Conservation (phyloP, 2,329 filamentous ascomycete species). For the Curvularia lunata region DNA sequence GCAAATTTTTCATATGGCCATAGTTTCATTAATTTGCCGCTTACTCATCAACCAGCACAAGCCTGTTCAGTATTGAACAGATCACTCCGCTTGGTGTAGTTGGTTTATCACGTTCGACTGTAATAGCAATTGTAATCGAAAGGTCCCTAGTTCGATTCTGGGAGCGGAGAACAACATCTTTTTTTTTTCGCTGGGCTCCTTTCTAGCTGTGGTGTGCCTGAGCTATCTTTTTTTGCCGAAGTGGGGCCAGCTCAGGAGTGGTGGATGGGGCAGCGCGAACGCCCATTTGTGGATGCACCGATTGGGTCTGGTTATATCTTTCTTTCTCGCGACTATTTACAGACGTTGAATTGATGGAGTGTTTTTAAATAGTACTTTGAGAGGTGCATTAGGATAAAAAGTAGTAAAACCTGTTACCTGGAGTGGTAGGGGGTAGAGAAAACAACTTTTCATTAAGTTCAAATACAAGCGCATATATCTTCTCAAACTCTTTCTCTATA, state of each 20-base stretch:
- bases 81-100: constrained; percentile 41
- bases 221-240: background rate
- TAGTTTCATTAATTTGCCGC: background rate
- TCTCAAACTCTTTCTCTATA: too few relatives aligned
- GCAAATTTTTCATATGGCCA: too few relatives aligned
- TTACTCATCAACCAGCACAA: constrained; percentile 4
- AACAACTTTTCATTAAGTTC: too few relatives aligned
- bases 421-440: too few relatives aligned
- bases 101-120: constrained; percentile 49
- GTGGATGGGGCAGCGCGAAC: background rate
- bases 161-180: constrained; percentile 35
- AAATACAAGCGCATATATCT: too few relatives aligned
- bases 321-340: background rate
- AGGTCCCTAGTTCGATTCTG: constrained; percentile 43
- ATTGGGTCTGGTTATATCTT: background rate
- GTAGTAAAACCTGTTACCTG: too few relatives aligned
- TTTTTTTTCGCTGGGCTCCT: background rate
- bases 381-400: too few relatives aligned
- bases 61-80: constrained; percentile 1
- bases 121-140: constrained; percentile 45
- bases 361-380: background rate
- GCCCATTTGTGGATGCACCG: background rate
- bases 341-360: background rate
- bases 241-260: background rate
- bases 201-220: background rate